These are phyloP conservation scores for Cyamopsis tetragonoloba DNA, from an alignment of 306 rosid species.

Conservation along the genomic window DNA sequence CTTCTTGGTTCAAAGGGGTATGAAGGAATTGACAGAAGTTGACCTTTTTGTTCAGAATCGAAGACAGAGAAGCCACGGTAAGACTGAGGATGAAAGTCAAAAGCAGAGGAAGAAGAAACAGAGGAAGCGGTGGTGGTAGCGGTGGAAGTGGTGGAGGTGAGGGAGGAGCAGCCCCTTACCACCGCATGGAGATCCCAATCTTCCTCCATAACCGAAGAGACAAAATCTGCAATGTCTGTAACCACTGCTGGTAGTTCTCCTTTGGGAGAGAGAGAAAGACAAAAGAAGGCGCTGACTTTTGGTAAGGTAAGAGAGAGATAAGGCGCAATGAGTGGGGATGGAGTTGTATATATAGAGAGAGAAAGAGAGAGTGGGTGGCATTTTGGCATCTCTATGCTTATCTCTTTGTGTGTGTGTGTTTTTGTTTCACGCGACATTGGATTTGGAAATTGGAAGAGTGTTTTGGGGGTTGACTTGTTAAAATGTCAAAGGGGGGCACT, in stretches of 20 bases:
- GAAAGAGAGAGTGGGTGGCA: slow-evolving; percentile 24
- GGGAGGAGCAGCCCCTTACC: slow-evolving; percentile 66
- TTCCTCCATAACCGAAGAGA: slow-evolving; percentile 44
- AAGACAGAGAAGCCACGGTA: slow-evolving; percentile 24
- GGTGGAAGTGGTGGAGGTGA: slow-evolving; percentile 19
- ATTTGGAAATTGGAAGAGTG: background rate
- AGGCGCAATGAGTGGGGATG: slow-evolving; percentile 26
- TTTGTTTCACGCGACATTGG: background rate
- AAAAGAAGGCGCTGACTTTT: slow-evolving; percentile 61
- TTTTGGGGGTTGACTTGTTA: slow-evolving; percentile 30
- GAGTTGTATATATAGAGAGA: slow-evolving; percentile 38
- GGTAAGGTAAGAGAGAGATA: slow-evolving; percentile 19
- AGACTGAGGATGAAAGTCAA: slow-evolving; percentile 8
- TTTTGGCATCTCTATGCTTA: slow-evolving; percentile 47
- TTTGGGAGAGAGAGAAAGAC: slow-evolving; percentile 32
- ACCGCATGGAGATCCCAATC: slow-evolving; percentile 98
- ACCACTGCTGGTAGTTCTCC: background rate
- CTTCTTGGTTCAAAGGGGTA: slow-evolving; percentile 40
- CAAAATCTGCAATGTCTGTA: slow-evolving; percentile 28
- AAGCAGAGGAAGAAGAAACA: slow-evolving; percentile 1
- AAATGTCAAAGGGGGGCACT: slow-evolving; percentile 41
- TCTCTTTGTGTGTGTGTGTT: background rate
- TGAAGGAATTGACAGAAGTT: slow-evolving; percentile 34
- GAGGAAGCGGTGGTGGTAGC: background rate
- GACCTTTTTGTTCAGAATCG: slow-evolving; percentile 24